Base-by-base conservation (phyloP, 441 rosid genomes). In the Syzygium malaccense region DNA sequence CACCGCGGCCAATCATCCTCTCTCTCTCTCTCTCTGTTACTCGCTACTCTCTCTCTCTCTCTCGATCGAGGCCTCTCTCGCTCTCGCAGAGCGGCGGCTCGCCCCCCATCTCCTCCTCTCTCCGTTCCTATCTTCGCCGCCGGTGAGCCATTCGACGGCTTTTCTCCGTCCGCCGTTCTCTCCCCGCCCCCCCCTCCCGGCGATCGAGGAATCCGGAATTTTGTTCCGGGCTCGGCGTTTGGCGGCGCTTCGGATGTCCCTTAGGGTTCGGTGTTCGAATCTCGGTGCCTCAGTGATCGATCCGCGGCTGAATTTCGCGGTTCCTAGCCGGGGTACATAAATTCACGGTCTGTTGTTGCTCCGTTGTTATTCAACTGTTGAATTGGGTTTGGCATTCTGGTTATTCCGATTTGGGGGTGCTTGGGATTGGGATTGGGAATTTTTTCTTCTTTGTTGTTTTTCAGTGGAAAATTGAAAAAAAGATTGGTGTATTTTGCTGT, bases 61-160 rank as follows among this genome's bases (percentile, higher is more conserved):
- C 62, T 64, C 49, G 87, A 54, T 49, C 51, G 87, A 14, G 87
- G 60, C 85, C 89, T 87, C 68, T 88, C 71, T 89, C 60, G 88
- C 90, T 88, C 87, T 87, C 86, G 45, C 30, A 56, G 62, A 90
- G 90, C 92, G 55, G 87, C 91, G 87, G 55, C 83, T 87, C 88
- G 89, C 90, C 91, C 89, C 88, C 51, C 51, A 23, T 57, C 86
- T 20, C 85, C 88, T 55, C 85, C 75, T 79, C 49, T 89, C 83
- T 56, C 85, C 66, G 55, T 33, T 55, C 37, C 48, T 8, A 8
- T 55, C 49, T 49, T 60, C 78, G n/a, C 48, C 85, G 93, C 51
- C 78, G 93, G 93, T 89, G 89, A 87, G 92, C 92, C 87, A 32
- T 55, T 57, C 68, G 68, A 37, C 48, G 17, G n/a, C 68, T 10